Evolutionary conservation across 1,284 basidiomycete species (phyloP), one percentile per base, ranked within the genome.

Genomic region (Athelia sp.): DNA sequence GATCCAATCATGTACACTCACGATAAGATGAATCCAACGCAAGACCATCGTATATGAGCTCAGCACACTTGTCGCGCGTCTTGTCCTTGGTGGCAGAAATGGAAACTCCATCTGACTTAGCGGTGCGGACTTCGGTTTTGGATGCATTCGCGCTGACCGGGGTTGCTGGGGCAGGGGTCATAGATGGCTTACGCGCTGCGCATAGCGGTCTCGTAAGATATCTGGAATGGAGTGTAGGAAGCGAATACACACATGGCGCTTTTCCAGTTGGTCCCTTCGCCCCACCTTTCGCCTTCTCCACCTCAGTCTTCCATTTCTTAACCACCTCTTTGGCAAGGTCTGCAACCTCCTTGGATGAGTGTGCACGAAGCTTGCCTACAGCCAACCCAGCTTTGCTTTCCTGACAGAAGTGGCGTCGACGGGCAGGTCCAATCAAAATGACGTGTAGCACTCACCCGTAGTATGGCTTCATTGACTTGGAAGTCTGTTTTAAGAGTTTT

Each of bases 241-340:
- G n/a, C 24, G 38, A 29, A 32, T 21, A 43, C 43, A 8, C 18
- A 49, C 48, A n/a, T 22, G 15, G 49, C 54, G 4, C 58, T 58
- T 43, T 8, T 56, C 56, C 3, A 58, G 58, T 19, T 55, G 58
- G 8, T 58, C 59, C n/a, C 36, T 40, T 40, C 8, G 19, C 36
- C 58, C 63, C 60, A 43, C 66, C 26, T 64, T 91, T 92, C 49
- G 89, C 86, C 59, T 81, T 82, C 58, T 93, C 90, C 24, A 94
- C 91, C 49, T 83, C 85, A 43, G 75, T 80, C 70, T 94, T 93
- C 93, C 93, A 95, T 64, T 87, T 86, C 69, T 87, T 91, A 43
- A 98, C 95, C 31, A 98, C 77, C 58, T 94, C 93, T 66, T 98
- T 98, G 13, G 96, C 92, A 3, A 93, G 72, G 50, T 91, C 85